Percentiles rank a stretch among this genome's conserved stretches.
Evolutionary conservation across 495 filamentous ascomycete species (phyloP).

Genomic region (Penicillium diatomitis): DNA sequence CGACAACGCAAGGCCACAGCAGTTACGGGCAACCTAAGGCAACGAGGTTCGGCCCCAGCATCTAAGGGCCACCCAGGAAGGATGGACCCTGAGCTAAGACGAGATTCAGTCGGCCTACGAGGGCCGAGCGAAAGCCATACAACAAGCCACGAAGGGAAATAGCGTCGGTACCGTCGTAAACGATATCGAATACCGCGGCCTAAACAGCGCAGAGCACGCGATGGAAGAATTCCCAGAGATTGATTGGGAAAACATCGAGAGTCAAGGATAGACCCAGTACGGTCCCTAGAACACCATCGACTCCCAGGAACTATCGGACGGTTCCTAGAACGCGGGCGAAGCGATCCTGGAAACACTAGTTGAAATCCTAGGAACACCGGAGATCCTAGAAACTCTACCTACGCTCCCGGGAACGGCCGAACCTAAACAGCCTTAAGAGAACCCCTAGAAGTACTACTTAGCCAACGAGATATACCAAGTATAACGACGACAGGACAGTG

Average conservation of each 20-base stretch:
- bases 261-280: not conserved
- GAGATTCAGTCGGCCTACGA: too few species aligned
- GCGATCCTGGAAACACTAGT: too few species aligned
- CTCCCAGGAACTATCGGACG: not conserved
- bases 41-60: not conserved
- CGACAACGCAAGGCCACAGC: not conserved
- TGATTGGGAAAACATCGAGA: too few species aligned
- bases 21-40: not conserved
- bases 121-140: not conserved
- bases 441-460: too few species aligned
- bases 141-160: not conserved
- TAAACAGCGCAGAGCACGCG: too few species aligned
- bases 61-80: not conserved
- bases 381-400: not conserved
- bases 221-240: too few species aligned
- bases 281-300: not conserved
- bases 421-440: constrained; percentile 16
- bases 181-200: too few species aligned
- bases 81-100: not conserved
- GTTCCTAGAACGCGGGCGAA: too few species aligned
- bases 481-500: not conserved
- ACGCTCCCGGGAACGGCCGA: not conserved
- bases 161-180: not conserved
- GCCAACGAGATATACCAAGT: not conserved
- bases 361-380: not conserved